phyloP scores from a whole-genome alignment of 108 stramenopile species.

The Nitzschia sp. region DNA sequence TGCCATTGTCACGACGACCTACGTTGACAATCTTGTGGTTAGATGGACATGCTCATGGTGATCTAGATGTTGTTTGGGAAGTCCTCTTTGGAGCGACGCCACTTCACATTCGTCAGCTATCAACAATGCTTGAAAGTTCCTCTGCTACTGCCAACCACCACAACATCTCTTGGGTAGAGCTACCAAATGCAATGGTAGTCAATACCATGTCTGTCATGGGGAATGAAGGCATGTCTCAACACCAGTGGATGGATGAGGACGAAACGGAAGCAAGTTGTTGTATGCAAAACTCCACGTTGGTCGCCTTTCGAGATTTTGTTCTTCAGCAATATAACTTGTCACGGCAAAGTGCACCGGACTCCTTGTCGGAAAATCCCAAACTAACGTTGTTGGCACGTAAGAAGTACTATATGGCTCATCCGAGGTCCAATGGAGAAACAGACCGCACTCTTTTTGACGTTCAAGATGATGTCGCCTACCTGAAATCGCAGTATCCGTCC shows the following conservation, averaged over 20 bases:
- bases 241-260: slow-evolving; percentile 4
- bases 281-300: slow-evolving; percentile 16
- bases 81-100: slow-evolving; percentile 14
- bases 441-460: slow-evolving; percentile 15
- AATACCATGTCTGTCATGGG: slow-evolving; percentile 25
- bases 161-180: not conserved
- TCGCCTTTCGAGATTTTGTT: slow-evolving; percentile 24
- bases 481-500: slow-evolving; percentile 13
- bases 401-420: slow-evolving; percentile 18
- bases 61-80: slow-evolving; percentile 25
- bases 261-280: not conserved
- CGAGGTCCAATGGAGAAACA: slow-evolving; percentile 17
- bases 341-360: not conserved
- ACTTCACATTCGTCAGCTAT: slow-evolving; percentile 19
- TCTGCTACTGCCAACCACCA: not conserved
- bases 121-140: not conserved
- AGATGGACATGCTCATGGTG: slow-evolving; percentile 20
- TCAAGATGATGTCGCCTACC: slow-evolving; percentile 1
- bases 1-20: not conserved
- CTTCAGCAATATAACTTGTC: slow-evolving; percentile 12
- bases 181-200: slow-evolving; percentile 21
- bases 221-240: slow-evolving; percentile 12
- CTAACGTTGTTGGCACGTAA: slow-evolving; percentile 22
- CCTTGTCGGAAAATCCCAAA: not conserved
- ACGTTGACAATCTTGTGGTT: slow-evolving; percentile 16